These are phyloP conservation scores for Emergomyces africanus DNA, from an alignment of 2,329 filamentous ascomycete species.

Conservation along the genomic window DNA sequence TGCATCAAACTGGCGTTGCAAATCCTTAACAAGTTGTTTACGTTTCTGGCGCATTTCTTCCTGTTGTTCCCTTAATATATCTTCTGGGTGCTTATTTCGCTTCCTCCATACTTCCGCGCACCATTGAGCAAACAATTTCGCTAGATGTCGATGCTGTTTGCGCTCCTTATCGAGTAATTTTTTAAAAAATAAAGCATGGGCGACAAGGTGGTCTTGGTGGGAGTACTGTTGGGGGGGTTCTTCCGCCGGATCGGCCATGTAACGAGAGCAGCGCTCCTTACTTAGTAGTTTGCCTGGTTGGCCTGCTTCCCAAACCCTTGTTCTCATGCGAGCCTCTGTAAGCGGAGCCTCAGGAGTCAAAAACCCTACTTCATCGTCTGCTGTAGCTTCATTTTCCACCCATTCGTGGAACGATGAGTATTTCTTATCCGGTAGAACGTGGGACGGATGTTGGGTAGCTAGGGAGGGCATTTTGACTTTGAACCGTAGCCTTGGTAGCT, in stretches of 20 bases:
- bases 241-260: slow-evolving; percentile 57
- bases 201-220: slow-evolving; percentile 74
- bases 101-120: slow-evolving; percentile 32
- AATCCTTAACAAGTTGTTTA: slow-evolving; percentile 54
- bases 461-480: slow-evolving; percentile 40
- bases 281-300: slow-evolving; percentile 65
- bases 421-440: slow-evolving; percentile 34
- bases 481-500: slow-evolving; percentile 30
- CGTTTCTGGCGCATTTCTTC: slow-evolving; percentile 56
- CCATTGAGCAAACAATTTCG: slow-evolving; percentile 59
- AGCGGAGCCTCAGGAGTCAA: slow-evolving; percentile 48
- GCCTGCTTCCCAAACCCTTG: slow-evolving; percentile 58
- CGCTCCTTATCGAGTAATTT: slow-evolving; percentile 70
- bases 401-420: slow-evolving; percentile 50
- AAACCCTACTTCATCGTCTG: slow-evolving; percentile 31
- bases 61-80: slow-evolving; percentile 66
- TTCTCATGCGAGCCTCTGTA: slow-evolving; percentile 56
- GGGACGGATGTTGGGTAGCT: slow-evolving; percentile 39
- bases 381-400: slow-evolving; percentile 41
- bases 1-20: slow-evolving; percentile 49
- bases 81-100: slow-evolving; percentile 43
- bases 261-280: slow-evolving; percentile 55
- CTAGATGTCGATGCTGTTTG: slow-evolving; percentile 58
- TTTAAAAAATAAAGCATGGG: slow-evolving; percentile 68
- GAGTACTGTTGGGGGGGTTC: slow-evolving; percentile 70